phyloP scores from a whole-genome alignment of 768 basidiomycete species.

The Pleurotus giganteus region DNA sequence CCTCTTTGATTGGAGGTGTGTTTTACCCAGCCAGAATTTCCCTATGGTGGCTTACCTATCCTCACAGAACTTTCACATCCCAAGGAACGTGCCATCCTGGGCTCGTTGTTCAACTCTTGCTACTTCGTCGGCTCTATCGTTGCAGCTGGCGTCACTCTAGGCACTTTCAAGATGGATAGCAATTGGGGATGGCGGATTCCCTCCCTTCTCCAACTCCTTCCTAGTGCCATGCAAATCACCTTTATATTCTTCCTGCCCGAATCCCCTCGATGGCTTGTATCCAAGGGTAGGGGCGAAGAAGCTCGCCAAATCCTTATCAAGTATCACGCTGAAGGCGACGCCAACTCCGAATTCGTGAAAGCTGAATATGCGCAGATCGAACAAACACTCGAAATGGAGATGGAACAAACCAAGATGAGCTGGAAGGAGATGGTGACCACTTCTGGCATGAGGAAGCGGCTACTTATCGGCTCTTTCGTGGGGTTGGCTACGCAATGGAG shows the following conservation, averaged over 20 bases:
- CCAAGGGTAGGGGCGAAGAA: constrained; percentile 50
- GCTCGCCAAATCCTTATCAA: constrained; percentile 47
- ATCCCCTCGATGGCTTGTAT: constrained; percentile 64
- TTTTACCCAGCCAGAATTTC: too few species aligned
- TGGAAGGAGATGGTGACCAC: constrained; percentile 47
- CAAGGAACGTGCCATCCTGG: constrained; percentile 64
- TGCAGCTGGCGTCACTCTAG: constrained; percentile 59
- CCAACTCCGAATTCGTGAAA: constrained; percentile 50
- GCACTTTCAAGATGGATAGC: constrained; percentile 56
- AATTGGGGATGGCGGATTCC: constrained; percentile 75
- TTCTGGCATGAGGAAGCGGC: constrained; percentile 48
- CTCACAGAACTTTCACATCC: constrained; percentile 62
- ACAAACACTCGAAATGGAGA: constrained; percentile 51
- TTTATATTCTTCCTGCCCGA: constrained; percentile 63
- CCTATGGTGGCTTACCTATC: neutral
- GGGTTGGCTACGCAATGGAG: constrained; percentile 64
- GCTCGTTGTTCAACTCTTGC: constrained; percentile 61
- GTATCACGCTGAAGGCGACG: constrained; percentile 62
- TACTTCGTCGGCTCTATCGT: constrained; percentile 62
- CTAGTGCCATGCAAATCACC: constrained; percentile 48
- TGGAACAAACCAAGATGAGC: constrained; percentile 41
- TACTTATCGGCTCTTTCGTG: constrained; percentile 48
- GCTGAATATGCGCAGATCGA: constrained; percentile 59
- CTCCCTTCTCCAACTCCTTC: constrained; percentile 55
- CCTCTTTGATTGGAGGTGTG: constrained; percentile 57